Evolutionary conservation across 768 basidiomycete species (phyloP).

Genomic region (Candolleomyces efflorescens): DNA sequence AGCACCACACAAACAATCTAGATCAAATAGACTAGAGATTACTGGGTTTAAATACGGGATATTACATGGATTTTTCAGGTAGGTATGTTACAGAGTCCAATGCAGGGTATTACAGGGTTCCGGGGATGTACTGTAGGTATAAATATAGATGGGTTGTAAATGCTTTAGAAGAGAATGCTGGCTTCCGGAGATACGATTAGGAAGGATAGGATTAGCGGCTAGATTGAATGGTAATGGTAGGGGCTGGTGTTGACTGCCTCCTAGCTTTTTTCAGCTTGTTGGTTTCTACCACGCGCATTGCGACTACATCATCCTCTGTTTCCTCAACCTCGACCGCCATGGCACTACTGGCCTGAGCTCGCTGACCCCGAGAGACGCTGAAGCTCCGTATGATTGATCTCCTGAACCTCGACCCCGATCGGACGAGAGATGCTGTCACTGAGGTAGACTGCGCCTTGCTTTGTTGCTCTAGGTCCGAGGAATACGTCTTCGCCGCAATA

Average conservation of each 20-base stretch:
- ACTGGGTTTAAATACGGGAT: no score
- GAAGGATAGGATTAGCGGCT: background rate
- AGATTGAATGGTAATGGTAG: background rate
- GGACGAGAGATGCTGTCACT: background rate
- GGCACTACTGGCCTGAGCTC: background rate
- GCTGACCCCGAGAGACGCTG: background rate
- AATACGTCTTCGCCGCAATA: conserved; percentile 16
- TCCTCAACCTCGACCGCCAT: background rate
- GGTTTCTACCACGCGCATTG: background rate
- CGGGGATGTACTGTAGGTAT: background rate
- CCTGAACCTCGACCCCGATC: conserved; percentile 1
- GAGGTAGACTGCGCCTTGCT: background rate
- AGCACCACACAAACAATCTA: background rate
- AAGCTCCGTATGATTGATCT: conserved; percentile 8
- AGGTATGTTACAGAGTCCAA: no score
- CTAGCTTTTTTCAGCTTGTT: conserved; percentile 7
- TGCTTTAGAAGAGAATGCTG: background rate
- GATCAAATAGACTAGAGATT: background rate
- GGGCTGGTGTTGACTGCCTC: background rate
- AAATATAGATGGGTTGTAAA: background rate
- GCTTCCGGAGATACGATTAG: background rate
- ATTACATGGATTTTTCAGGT: background rate
- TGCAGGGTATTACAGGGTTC: background rate
- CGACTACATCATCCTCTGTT: background rate
- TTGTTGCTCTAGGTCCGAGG: conserved; percentile 11